These are phyloP conservation scores for Cyanodermella asteris DNA, from an alignment of 2,329 filamentous ascomycete species.

Conservation along the genomic window DNA sequence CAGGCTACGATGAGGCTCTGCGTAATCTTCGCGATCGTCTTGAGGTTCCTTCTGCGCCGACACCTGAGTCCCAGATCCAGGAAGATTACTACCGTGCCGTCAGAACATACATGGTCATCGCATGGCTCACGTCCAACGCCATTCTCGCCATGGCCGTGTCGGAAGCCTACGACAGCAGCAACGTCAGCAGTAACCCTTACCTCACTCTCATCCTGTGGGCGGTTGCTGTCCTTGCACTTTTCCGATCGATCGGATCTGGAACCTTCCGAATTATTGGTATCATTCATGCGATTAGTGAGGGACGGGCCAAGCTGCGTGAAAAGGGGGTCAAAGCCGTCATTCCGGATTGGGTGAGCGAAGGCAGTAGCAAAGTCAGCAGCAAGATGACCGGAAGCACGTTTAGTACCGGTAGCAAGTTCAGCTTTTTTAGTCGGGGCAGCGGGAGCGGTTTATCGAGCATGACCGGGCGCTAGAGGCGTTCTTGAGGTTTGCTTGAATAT, in stretches of 20 bases:
- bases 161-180: slow-evolving; percentile 55
- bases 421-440: slow-evolving; percentile 6
- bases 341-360: slow-evolving; percentile 11
- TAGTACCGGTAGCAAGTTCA: slow-evolving; percentile 5
- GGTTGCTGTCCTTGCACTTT: slow-evolving; percentile 67
- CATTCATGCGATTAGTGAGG: slow-evolving; percentile 70
- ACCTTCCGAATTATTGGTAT: slow-evolving; percentile 68
- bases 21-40: slow-evolving; percentile 86
- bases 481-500: no score
- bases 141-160: slow-evolving; percentile 82
- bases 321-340: slow-evolving; percentile 13
- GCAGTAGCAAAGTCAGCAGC: slow-evolving; percentile 7
- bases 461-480: slow-evolving; percentile 1
- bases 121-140: slow-evolving; percentile 83
- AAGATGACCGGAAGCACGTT: not conserved
- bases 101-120: slow-evolving; percentile 90
- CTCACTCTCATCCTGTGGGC: slow-evolving; percentile 83
- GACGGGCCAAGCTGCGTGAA: slow-evolving; percentile 39
- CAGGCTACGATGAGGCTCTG: slow-evolving; percentile 87
- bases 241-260: slow-evolving; percentile 63
- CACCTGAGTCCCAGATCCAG: slow-evolving; percentile 64
- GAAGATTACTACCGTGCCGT: slow-evolving; percentile 98
- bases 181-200: slow-evolving; percentile 69
- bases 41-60: slow-evolving; percentile 43
- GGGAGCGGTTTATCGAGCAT: slow-evolving; percentile 7